phyloP scores from a whole-genome alignment of 371 early-diverging fungal species.

The Saksenaea oblongispora region DNA sequence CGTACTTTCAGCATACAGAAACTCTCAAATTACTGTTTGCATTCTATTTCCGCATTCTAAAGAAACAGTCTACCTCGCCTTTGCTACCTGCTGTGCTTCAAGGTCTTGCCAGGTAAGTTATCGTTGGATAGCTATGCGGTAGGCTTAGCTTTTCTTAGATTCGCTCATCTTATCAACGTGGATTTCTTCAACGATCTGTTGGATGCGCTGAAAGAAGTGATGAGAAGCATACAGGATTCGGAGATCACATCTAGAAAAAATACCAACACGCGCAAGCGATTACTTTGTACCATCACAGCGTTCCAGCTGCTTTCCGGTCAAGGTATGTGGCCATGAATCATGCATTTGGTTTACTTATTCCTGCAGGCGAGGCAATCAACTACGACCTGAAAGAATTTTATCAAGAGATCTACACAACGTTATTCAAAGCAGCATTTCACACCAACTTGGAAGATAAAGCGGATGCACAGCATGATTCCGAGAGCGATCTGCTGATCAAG shows the following conservation, averaged over 20 bases:
- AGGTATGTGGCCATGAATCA: slow-evolving; percentile 23
- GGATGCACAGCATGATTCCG: slow-evolving; percentile 53
- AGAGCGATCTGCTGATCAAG: slow-evolving; percentile 75
- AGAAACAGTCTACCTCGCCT: slow-evolving; percentile 75
- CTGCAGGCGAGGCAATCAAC: slow-evolving; percentile 75
- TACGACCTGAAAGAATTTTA: slow-evolving; percentile 89
- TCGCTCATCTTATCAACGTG: slow-evolving; percentile 91
- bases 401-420: slow-evolving; percentile 72
- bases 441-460: slow-evolving; percentile 61
- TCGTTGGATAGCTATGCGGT: not conserved
- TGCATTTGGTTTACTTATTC: not conserved
- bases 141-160: slow-evolving; percentile 39
- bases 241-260: slow-evolving; percentile 39
- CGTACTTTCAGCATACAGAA: slow-evolving; percentile 73
- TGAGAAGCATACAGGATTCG: slow-evolving; percentile 45
- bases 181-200: slow-evolving; percentile 93
- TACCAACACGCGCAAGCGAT: slow-evolving; percentile 60
- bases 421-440: slow-evolving; percentile 71
- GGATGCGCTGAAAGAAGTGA: slow-evolving; percentile 77
- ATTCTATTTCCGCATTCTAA: slow-evolving; percentile 92
- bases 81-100: slow-evolving; percentile 86
- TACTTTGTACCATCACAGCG: slow-evolving; percentile 88
- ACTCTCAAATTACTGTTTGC: slow-evolving; percentile 90
- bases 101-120: slow-evolving; percentile 79
- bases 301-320: slow-evolving; percentile 86